These are phyloP conservation scores for Gonium pectorale DNA, from an alignment of 139 green algal species.

Conservation along the genomic window DNA sequence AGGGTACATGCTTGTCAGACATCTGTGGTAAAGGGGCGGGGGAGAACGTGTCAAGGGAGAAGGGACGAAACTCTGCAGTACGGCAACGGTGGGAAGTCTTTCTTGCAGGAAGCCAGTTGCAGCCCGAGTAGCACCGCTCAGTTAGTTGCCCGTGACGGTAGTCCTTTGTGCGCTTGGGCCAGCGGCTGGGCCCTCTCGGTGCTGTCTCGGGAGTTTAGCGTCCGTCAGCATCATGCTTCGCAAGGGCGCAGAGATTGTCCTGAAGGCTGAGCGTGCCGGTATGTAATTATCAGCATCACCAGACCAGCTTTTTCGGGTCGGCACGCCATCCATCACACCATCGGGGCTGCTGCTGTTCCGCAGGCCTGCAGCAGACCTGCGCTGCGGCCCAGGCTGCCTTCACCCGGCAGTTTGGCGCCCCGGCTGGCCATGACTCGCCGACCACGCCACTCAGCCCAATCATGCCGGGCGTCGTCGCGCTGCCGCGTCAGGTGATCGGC, in stretches of 20 bases:
- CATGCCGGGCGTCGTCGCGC: slow-evolving; percentile 53
- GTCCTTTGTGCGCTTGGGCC: no score
- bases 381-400: slow-evolving; percentile 22
- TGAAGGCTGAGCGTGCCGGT: slow-evolving; percentile 39
- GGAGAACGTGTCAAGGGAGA: no score
- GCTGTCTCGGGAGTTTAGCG: not conserved
- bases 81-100: no score
- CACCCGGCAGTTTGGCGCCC: slow-evolving; percentile 31
- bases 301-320: not conserved
- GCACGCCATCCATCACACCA: slow-evolving; percentile 24
- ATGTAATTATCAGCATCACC: not conserved
- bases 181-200: slow-evolving; percentile 6
- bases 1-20: no score
- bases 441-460: slow-evolving; percentile 58
- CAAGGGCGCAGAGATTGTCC: slow-evolving; percentile 20
- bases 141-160: no score
- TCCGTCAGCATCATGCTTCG: slow-evolving; percentile 25
- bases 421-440: slow-evolving; percentile 11
- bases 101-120: no score
- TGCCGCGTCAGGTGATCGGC: slow-evolving; percentile 53
- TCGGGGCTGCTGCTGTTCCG: not conserved
- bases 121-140: no score
- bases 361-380: slow-evolving; percentile 34
- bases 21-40: no score
- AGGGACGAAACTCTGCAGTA: no score